Evolutionary conservation across 768 basidiomycete species (phyloP).

Genomic region (Termitomyces sp.): DNA sequence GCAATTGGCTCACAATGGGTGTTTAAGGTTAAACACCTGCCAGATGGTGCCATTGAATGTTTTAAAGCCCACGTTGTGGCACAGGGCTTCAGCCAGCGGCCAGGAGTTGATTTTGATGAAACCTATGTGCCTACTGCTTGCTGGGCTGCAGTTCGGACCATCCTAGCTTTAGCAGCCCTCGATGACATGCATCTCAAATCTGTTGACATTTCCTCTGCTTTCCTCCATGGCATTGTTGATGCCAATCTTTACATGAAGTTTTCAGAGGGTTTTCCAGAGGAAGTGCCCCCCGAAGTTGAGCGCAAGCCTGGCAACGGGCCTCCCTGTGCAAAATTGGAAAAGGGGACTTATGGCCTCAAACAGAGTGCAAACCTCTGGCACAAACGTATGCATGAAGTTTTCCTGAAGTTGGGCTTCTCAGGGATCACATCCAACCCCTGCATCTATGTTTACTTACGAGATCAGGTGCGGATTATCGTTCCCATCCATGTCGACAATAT

Average conservation of each 20-base stretch:
- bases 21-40: background rate
- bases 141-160: too few species aligned
- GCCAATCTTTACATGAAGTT: background rate
- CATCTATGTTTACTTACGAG: too few species aligned
- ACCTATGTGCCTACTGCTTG: too few species aligned
- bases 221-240: background rate
- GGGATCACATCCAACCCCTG: too few species aligned
- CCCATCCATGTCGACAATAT: too few species aligned
- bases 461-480: too few species aligned
- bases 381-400: background rate
- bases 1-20: background rate
- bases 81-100: background rate
- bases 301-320: background rate
- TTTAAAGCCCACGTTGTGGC: background rate
- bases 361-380: background rate
- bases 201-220: background rate
- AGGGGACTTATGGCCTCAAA: background rate
- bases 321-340: background rate
- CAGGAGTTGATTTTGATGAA: too few species aligned
- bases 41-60: background rate
- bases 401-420: slow-evolving; percentile 22
- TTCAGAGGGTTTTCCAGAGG: background rate
- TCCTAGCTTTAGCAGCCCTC: too few species aligned
- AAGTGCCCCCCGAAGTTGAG: background rate
- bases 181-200: too few species aligned